Base-by-base conservation (phyloP, 2,329 filamentous ascomycete species). In the Aspergillus uvarum region DNA sequence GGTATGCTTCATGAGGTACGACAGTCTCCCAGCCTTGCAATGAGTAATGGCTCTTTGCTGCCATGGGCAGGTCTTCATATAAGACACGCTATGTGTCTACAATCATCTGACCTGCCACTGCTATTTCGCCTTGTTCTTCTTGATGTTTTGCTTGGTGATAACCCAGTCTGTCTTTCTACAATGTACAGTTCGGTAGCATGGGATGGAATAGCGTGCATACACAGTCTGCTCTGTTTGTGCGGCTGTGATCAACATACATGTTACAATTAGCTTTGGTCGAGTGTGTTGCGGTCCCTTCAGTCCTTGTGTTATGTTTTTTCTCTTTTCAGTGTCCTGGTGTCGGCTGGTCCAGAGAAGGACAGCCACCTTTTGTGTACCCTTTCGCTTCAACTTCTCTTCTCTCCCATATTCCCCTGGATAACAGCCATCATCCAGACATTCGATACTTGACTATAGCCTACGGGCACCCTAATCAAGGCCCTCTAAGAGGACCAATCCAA, bases 291-390 rank as follows among this genome's bases (percentile, higher is more conserved):
- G 16, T 44, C 14, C 6, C 14, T 44, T 44, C 16, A 16, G 6
- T 19, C 16, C 19, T 19, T n/a, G 14, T 44, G 14, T 19, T 19
- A n/a, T 19, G 16, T 42, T 5, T 42, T 12, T 44, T 7, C n/a
- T 19, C 16, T 14, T 44, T 19, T 19, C 26, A 2, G 26, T 29
- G 16, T 19, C 38, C 38, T 44, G 38, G 38, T 44, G 38, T 44
- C 16, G 38, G 38, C 38, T 44, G 38, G 38, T 44, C 38, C 38
- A 44, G 38, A 44, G 38, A 19, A 44, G 16, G 38, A 44, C 38
- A 44, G 38, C 38, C 38, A 51, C 38, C 26, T 59, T 57, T 51
- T 53, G 32, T 62, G 38, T 63, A 42, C 53, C 42, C 54, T 58
- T 50, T 35, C 49, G 26, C 31, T 60, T 29, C 44, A 49, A 21